Conservation (phyloP, 495 filamentous ascomycete species). For the Cercophora newfieldiana region DNA sequence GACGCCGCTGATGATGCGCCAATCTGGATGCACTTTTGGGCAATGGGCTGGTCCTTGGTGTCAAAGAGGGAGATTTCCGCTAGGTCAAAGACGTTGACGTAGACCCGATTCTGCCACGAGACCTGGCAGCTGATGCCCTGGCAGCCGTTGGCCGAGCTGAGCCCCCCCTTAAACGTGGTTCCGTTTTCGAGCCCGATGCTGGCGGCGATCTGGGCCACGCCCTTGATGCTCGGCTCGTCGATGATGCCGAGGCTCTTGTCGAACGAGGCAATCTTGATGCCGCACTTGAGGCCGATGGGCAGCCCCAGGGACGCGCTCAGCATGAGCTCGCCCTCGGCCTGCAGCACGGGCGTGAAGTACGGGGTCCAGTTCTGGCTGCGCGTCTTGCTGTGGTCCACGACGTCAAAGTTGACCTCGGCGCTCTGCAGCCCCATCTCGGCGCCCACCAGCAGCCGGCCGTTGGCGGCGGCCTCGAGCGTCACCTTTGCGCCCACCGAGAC, state of each 20-base stretch:
- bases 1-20: not conserved
- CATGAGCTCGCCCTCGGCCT: conserved; percentile 23
- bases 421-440: conserved; percentile 18
- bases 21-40: conserved; percentile 16
- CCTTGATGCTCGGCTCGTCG: conserved; percentile 32
- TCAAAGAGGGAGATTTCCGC: conserved; percentile 18
- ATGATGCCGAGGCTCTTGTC: conserved; percentile 46
- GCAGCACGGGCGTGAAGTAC: conserved; percentile 21
- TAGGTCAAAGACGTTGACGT: conserved; percentile 13
- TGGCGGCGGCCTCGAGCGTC: conserved; percentile 12
- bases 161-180: not conserved
- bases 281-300: conserved; percentile 20
- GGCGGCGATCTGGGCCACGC: conserved; percentile 18
- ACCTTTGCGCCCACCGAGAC: conserved; percentile 11
- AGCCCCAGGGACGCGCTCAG: conserved; percentile 18
- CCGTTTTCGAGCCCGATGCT: not conserved
- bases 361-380: conserved; percentile 11
- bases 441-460: conserved; percentile 15
- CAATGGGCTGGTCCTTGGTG: conserved; percentile 16
- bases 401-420: conserved; percentile 15
- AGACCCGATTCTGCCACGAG: conserved; percentile 16
- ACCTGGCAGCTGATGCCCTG: conserved; percentile 11
- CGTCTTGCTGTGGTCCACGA: not conserved
- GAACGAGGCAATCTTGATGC: conserved; percentile 18
- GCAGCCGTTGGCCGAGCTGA: conserved; percentile 11